A percentile compares a stretch with the other conserved stretches of the same genome.
phyloP scores from a whole-genome alignment of 2,329 filamentous ascomycete genomes.

The Plenodomus tracheiphilus region DNA sequence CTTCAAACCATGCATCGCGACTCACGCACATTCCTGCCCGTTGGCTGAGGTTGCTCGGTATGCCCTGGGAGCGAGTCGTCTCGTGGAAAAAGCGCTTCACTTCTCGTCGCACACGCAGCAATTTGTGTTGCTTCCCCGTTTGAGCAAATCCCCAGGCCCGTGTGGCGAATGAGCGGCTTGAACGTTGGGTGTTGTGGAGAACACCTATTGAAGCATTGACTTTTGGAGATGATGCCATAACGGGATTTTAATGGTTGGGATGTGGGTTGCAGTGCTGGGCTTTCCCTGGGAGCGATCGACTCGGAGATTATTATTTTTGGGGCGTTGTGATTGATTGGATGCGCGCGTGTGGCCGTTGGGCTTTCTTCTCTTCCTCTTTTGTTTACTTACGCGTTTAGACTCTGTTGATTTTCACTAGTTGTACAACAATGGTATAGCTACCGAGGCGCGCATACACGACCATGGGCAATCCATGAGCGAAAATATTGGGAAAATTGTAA shows the following conservation, averaged over 20 bases:
- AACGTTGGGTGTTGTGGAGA: not conserved
- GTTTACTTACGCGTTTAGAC: slow-evolving; percentile 3
- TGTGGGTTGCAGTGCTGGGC: not conserved
- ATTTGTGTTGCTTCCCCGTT: too few species aligned
- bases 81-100: too few species aligned
- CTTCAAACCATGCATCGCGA: not conserved
- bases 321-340: not conserved
- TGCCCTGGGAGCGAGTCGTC: too few species aligned
- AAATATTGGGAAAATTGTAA: not conserved
- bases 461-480: not conserved
- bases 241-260: not conserved
- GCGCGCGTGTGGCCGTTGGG: slow-evolving; percentile 5
- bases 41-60: too few species aligned
- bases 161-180: not conserved
- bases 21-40: not conserved
- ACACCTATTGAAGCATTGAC: not conserved
- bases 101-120: too few species aligned
- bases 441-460: not conserved
- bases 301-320: slow-evolving; percentile 10
- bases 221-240: not conserved
- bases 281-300: not conserved
- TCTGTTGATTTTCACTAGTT: not conserved
- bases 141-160: too few species aligned
- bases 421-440: not conserved
- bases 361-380: too few species aligned